Evolutionary conservation across 2,329 filamentous ascomycete species (phyloP), one percentile per base, ranked within the genome.

Genomic region (Paraphaeosphaeria sporulosa): DNA sequence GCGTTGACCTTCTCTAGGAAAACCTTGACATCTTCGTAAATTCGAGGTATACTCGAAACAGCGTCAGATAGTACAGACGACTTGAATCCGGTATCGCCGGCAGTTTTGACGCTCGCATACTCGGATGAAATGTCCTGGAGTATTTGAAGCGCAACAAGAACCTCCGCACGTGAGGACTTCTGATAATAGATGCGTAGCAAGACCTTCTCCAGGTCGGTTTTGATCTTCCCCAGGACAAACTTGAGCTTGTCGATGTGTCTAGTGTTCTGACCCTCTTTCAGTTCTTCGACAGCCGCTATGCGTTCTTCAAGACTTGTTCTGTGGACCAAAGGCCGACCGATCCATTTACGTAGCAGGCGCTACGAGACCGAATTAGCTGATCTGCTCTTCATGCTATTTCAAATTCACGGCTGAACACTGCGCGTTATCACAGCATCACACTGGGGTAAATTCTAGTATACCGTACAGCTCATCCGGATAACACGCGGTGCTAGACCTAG

Each of bases 121-220:
- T 95, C 90, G 57, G 86, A 88, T 0, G 92, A 87, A 48, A 98
- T 92, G 60, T 84, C 86, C 70, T 97, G 93, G 59, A 99, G 83
- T 0, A 91, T 91, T 76, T 98, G 94, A 1, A 99, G 83, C 4
- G 96, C 90, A 0, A 87, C 87, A 2, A 98, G 83, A 4, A 99
- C 87, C 77, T 99, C 95, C 0, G 94, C 90, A 0, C 95, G 89
- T 0, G 92, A 91, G 76, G 94, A 98, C 80, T 96, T 97, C 52
- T 94, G 93, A 78, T 99, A 99, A 81, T 98, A 99, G 60, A 99
- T 96, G 47, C 95, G 88, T 71, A 98, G 94, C 48, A 99, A 83
- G 62, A 92, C 95, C 68, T 95, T 93, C 78, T 99, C 95, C 6
- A 99, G 86, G 73, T 99, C 95, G 6, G 86, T 88, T 73, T 86